Evolutionary conservation across 2,329 filamentous ascomycete species (phyloP).

Genomic region (Aspergillus sp.): DNA sequence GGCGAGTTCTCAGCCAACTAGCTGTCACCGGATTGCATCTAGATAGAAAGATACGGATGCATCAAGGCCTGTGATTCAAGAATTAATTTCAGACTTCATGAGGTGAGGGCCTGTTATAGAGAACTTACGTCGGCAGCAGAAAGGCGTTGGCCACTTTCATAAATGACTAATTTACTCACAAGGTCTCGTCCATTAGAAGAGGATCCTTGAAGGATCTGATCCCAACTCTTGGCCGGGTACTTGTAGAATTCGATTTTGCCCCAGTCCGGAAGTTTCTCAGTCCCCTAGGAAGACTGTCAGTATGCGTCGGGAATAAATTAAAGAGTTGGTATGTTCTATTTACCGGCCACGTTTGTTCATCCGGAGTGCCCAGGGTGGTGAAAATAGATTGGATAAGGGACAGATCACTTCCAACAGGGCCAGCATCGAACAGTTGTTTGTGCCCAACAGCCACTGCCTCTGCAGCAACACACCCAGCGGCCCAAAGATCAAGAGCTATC

Average conservation of each 20-base stretch:
- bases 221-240: slow-evolving; percentile 69
- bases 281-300: slow-evolving; percentile 28
- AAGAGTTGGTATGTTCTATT: slow-evolving; percentile 22
- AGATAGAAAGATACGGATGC: slow-evolving; percentile 38
- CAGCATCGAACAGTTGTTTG: slow-evolving; percentile 75
- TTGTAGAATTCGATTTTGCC: slow-evolving; percentile 77
- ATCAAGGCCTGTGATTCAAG: slow-evolving; percentile 31
- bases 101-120: not conserved
- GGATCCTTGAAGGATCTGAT: slow-evolving; percentile 64
- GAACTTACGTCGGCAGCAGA: slow-evolving; percentile 62
- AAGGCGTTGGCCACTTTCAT: slow-evolving; percentile 66
- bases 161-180: slow-evolving; percentile 67
- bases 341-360: slow-evolving; percentile 76
- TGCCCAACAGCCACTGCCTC: slow-evolving; percentile 63
- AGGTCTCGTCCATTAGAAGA: slow-evolving; percentile 62
- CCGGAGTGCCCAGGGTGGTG: slow-evolving; percentile 84
- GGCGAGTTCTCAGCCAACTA: not conserved
- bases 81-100: not conserved
- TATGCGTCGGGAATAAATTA: not conserved
- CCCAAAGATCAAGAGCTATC: slow-evolving; percentile 81
- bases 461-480: slow-evolving; percentile 76
- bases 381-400: slow-evolving; percentile 91
- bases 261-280: slow-evolving; percentile 72
- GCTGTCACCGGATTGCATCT: not conserved
- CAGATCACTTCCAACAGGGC: slow-evolving; percentile 88